phyloP scores from a whole-genome alignment of 1,284 basidiomycete species.

The Earliella scabrosa region DNA sequence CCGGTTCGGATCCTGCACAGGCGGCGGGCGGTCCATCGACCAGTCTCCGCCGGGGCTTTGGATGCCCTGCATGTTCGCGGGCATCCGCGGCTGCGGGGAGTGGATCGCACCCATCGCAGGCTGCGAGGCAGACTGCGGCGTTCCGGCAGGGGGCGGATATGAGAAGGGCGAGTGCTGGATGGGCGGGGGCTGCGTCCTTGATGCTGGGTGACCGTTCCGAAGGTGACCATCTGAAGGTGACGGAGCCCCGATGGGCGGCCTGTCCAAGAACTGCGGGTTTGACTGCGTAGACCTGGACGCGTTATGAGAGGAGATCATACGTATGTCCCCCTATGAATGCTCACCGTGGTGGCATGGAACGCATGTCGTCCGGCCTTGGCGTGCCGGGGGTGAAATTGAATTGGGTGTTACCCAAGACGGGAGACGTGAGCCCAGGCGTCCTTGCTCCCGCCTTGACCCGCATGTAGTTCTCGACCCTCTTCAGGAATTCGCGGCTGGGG shows the following conservation, averaged over 20 bases:
- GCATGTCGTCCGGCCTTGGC: slow-evolving; percentile 32
- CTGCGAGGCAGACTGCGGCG: slow-evolving; percentile 45
- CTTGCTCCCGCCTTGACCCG: slow-evolving; percentile 51
- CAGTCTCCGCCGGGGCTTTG: slow-evolving; percentile 55
- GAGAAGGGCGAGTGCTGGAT: slow-evolving; percentile 48
- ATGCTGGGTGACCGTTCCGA: slow-evolving; percentile 42
- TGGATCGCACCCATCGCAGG: slow-evolving; percentile 46
- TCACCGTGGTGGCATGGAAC: slow-evolving; percentile 35
- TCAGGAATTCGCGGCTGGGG: slow-evolving; percentile 88
- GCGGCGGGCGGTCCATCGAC: slow-evolving; percentile 49
- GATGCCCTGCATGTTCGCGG: slow-evolving; percentile 33
- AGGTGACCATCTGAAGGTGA: slow-evolving; percentile 43
- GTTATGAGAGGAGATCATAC: not conserved
- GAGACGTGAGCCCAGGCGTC: slow-evolving; percentile 40
- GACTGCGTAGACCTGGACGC: slow-evolving; percentile 27
- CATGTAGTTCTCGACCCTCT: slow-evolving; percentile 85
- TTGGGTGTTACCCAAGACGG: slow-evolving; percentile 34
- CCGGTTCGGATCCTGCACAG: slow-evolving; percentile 40
- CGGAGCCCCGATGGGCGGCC: slow-evolving; percentile 38
- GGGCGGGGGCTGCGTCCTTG: slow-evolving; percentile 44
- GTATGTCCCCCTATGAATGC: not conserved
- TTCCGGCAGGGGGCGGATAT: slow-evolving; percentile 40
- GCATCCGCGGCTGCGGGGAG: slow-evolving; percentile 42
- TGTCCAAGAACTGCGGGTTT: slow-evolving; percentile 39
- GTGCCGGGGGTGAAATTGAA: slow-evolving; percentile 34